phyloP scores from a whole-genome alignment of 2,329 filamentous ascomycete species.

The Kalaharituber pfeilii region DNA sequence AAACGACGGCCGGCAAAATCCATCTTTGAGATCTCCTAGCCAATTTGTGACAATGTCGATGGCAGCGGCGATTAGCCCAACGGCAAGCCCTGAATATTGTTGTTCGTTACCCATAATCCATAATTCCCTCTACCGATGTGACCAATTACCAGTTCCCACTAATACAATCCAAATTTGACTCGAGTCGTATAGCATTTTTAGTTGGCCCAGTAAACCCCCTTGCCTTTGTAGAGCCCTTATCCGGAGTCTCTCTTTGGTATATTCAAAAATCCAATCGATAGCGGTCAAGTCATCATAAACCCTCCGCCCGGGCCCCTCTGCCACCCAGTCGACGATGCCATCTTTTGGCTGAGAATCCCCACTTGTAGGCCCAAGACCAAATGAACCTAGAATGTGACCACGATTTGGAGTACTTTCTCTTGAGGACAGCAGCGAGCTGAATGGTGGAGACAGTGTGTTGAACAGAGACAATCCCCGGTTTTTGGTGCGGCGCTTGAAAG shows the following conservation, averaged over 20 bases:
- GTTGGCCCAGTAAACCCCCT: conserved; percentile 53
- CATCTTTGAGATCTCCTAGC: conserved; percentile 81
- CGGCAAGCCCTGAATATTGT: conserved; percentile 31
- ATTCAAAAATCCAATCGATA: conserved; percentile 99
- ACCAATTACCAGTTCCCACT: conserved; percentile 55
- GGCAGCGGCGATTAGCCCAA: conserved; percentile 66
- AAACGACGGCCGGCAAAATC: conserved; percentile 69
- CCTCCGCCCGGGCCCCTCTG: conserved; percentile 70
- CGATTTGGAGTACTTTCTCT: neutral
- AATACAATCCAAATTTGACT: conserved; percentile 87
- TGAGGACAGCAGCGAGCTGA: neutral
- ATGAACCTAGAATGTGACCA: neutral
- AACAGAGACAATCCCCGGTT: neutral
- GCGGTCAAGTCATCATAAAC: conserved; percentile 93
- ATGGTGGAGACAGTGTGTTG: neutral
- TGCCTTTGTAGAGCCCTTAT: conserved; percentile 56
- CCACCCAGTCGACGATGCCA: conserved; percentile 55
- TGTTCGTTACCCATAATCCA: neutral
- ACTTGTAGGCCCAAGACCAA: neutral
- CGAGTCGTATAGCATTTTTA: conserved; percentile 58
- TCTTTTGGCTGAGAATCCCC: neutral
- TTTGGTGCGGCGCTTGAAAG: neutral
- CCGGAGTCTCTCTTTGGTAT: conserved; percentile 84
- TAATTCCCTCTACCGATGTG: neutral
- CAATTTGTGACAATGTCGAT: conserved; percentile 88